Evolutionary conservation across 768 basidiomycete genomes (phyloP), one percentile per base, ranked within the genome.

Genomic region (Omphalotus guepiniiformis): DNA sequence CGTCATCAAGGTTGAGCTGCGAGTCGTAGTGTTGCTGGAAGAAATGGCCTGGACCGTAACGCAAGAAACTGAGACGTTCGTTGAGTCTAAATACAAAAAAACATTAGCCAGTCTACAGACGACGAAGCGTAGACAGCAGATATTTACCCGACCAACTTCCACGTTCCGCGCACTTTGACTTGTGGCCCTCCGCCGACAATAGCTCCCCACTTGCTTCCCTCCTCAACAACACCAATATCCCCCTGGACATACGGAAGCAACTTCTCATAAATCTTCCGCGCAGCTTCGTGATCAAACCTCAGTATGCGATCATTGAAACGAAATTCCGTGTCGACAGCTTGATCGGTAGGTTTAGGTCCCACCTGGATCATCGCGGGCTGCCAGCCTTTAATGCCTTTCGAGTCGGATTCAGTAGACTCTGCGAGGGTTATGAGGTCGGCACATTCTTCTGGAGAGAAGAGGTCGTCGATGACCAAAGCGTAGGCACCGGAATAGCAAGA

Each of bases 401-500:
- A n/a, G 21, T 29, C 48, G 23, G 29, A 16, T 2, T 49, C 53
- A 16, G 63, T 63, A 0, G 68, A 64, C 18, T 64, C 61, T 2
- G 72, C 71, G 8, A 72, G 59, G 1, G 61, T 52, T 19, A 70
- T 61, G 18, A 75, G 63, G 16, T 58, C 58, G 1, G 56, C 60
- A 53, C 75, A 77, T 58, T 77, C 74, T 3, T 63, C 59, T 1
- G 61, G 53, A 1, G 69, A 64, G 53, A 77, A 68, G 18, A 73
- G 42, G 35, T 68, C 53, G 57, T 75, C 73, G 35, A 75, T 53
- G 41, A 77, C 58, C 48, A 69, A 70, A 41, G 69, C 68, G 54
- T 74, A 75, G 55, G 54, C 61, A 5, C 63, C 60, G 6, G 56
- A 43, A 55, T 74, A 75, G 3, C 60, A 53, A 0, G 64, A 54